These are phyloP conservation scores for Acer saccharum DNA, from an alignment of 345 rosid genomes.

Conservation along the genomic window DNA sequence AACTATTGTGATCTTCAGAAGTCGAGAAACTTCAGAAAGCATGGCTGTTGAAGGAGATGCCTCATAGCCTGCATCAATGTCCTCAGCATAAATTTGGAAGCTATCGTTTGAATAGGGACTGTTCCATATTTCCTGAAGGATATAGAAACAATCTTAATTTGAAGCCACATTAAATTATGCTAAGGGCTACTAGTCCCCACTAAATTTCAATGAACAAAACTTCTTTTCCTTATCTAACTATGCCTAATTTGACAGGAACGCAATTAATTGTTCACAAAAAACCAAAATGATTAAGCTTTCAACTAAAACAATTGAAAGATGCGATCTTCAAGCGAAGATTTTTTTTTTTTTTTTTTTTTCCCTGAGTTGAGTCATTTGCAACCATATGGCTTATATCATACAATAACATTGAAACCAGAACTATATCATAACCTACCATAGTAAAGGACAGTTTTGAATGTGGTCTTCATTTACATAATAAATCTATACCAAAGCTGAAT, in stretches of 20 bases:
- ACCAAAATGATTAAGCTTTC: not conserved
- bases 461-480: not conserved
- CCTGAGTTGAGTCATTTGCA: not conserved
- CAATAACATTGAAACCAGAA: not conserved
- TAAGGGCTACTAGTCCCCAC: not conserved
- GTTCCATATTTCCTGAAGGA: constrained; percentile 88
- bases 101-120: constrained; percentile 86
- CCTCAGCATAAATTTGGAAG: constrained; percentile 89
- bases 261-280: not conserved
- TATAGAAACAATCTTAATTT: constrained; percentile 2
- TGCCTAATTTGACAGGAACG: not conserved
- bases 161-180: not conserved
- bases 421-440: no score
- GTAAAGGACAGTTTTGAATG: not conserved
- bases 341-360: no score
- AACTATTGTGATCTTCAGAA: constrained; percentile 66
- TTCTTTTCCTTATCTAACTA: not conserved
- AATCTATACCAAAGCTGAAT: not conserved
- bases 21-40: constrained; percentile 76
- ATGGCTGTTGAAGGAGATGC: constrained; percentile 83
- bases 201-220: not conserved
- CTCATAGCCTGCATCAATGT: constrained; percentile 66
- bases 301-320: not conserved
- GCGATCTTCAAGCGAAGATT: not conserved
- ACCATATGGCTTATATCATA: no score